Evolutionary conservation across 495 filamentous ascomycete species (phyloP).

Genomic region (Halenospora varia): DNA sequence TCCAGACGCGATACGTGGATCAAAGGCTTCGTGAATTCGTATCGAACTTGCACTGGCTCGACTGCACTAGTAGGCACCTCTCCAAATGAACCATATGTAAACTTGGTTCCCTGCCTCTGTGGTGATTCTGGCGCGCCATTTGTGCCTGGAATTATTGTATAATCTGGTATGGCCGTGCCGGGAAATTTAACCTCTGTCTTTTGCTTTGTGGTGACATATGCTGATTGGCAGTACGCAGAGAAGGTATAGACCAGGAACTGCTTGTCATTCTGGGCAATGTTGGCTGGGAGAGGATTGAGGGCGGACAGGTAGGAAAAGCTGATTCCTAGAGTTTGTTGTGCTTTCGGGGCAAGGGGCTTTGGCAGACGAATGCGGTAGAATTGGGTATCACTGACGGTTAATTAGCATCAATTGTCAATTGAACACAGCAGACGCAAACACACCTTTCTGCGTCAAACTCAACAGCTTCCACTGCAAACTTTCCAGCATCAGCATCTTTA

Average conservation of each 20-base stretch:
- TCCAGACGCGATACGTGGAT: conserved; percentile 71
- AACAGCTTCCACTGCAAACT: conserved; percentile 64
- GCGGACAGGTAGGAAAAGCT: conserved; percentile 73
- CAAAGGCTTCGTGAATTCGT: conserved; percentile 92
- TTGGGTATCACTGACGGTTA: conserved; percentile 59
- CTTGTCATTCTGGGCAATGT: conserved; percentile 73
- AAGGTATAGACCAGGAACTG: conserved; percentile 85
- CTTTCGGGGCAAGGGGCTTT: conserved; percentile 65
- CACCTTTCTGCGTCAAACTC: conserved; percentile 63
- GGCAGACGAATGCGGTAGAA: conserved; percentile 82
- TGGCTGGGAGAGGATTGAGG: conserved; percentile 72
- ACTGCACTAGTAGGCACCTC: conserved; percentile 68
- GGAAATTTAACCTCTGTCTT: conserved; percentile 96
- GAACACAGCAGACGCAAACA: conserved; percentile 1
- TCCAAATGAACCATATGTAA: conserved; percentile 89
- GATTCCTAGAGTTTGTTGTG: conserved; percentile 82
- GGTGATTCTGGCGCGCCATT: conserved; percentile 63
- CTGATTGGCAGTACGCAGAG: conserved; percentile 75
- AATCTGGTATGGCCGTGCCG: conserved; percentile 73
- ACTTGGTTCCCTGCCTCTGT: conserved; percentile 74
- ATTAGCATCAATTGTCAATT: conserved; percentile 12
- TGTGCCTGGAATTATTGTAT: conserved; percentile 64
- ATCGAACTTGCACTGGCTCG: conserved; percentile 73
- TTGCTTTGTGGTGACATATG: conserved; percentile 82
- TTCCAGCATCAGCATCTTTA: conserved; percentile 63